Conservation (phyloP, 495 filamentous ascomycete genomes). For the Hypomontagnella submonticulosa region DNA sequence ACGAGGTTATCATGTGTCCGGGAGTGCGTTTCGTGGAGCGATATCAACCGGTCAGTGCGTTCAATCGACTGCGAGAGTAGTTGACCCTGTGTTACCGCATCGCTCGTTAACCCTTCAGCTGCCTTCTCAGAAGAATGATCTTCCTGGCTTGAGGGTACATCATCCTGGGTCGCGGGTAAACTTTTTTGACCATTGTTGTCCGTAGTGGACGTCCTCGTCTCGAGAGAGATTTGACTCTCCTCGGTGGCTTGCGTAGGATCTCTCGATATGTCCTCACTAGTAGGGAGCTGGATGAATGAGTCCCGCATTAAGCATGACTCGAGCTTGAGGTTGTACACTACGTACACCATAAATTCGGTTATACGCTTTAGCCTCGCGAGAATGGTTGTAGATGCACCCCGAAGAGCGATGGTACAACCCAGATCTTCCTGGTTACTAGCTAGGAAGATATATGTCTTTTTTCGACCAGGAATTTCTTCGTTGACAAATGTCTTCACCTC, state of each 20-base stretch:
- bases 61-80: constrained; percentile 15
- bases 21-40: constrained; percentile 58
- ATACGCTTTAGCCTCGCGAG: constrained; percentile 88
- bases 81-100: constrained; percentile 13
- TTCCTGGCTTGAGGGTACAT: constrained; percentile 34
- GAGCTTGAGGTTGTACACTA: constrained; percentile 96
- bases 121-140: constrained; percentile 18
- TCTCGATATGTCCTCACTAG: constrained; percentile 57
- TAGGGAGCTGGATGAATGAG: constrained; percentile 89
- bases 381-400: constrained; percentile 76
- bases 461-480: constrained; percentile 72
- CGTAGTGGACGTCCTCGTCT: constrained; percentile 9
- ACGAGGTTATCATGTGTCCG: constrained; percentile 65
- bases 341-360: constrained; percentile 98
- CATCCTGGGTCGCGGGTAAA: constrained; percentile 28
- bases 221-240: constrained; percentile 24
- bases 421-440: constrained; percentile 93
- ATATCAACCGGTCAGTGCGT: constrained; percentile 48
- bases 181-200: constrained; percentile 26
- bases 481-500: constrained; percentile 96
- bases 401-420: constrained; percentile 94
- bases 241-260: constrained; percentile 47
- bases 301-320: constrained; percentile 97
- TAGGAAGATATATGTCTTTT: constrained; percentile 95
- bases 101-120: constrained; percentile 4